Conservation (phyloP, 108 stramenopile genomes). For the Stephanodiscus triporus region DNA sequence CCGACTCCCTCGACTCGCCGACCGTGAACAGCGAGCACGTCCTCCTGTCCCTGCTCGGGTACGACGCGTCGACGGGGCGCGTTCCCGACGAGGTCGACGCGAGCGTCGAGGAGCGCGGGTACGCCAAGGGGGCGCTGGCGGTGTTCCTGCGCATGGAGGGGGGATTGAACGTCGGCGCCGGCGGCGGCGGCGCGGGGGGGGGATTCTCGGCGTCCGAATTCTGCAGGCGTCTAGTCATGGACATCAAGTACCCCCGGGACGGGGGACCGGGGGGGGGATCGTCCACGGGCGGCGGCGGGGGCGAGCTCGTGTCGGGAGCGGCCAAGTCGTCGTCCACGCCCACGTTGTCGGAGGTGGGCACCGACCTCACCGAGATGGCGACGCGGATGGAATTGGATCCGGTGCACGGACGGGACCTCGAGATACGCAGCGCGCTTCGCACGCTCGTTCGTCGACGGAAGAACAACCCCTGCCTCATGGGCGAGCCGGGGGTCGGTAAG, state of each 20-base stretch:
- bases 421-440: conserved; percentile 47
- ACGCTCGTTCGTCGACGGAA: conserved; percentile 60
- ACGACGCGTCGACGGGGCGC: conserved; percentile 41
- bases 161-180: not conserved
- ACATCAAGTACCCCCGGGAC: conserved; percentile 55
- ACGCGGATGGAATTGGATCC: conserved; percentile 67
- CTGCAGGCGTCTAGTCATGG: conserved; percentile 64
- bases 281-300: conserved; percentile 8
- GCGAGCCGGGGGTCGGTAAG: conserved; percentile 82
- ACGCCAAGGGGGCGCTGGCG: conserved; percentile 57
- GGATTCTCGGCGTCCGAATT: conserved; percentile 59
- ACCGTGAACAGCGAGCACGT: conserved; percentile 71
- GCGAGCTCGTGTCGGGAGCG: conserved; percentile 59
- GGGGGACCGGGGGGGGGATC: conserved; percentile 21
- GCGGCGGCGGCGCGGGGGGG: too few species aligned
- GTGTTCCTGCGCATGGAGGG: conserved; percentile 69
- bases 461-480: conserved; percentile 81
- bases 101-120: conserved; percentile 36
- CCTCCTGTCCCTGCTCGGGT: conserved; percentile 67
- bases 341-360: conserved; percentile 67
- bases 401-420: conserved; percentile 80
- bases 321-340: conserved; percentile 48
- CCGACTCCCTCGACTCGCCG: conserved; percentile 55
- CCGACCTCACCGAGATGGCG: conserved; percentile 73
- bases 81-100: conserved; percentile 44